Evolutionary conservation across 2,329 filamentous ascomycete genomes (phyloP).

Genomic region (Cercospora nicotianae): DNA sequence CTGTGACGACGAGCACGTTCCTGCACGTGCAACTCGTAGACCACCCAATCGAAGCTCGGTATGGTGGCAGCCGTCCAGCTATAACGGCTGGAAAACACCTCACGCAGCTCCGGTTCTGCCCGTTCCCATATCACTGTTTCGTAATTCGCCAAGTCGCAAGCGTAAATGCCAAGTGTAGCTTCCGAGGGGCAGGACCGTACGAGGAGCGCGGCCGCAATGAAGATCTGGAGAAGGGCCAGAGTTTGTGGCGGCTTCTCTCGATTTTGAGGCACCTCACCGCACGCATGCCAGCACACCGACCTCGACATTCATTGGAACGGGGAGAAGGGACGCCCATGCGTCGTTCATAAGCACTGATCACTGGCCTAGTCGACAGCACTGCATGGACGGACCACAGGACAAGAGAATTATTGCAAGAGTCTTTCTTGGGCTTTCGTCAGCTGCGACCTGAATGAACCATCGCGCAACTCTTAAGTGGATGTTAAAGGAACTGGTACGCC

Average conservation of each 20-base stretch:
- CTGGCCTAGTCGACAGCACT: not conserved
- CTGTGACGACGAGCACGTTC: not conserved
- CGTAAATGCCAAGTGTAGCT: conserved; percentile 2
- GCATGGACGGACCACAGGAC: not conserved
- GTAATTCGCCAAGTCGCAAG: conserved; percentile 10
- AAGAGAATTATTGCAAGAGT: not conserved
- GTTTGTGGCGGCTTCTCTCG: not conserved
- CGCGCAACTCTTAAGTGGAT: not conserved
- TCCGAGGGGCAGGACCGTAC: not conserved
- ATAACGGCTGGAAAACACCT: not conserved
- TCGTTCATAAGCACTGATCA: not conserved
- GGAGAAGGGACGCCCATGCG: not conserved
- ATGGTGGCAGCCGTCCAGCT: not conserved
- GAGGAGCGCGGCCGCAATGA: not conserved
- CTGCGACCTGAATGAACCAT: not conserved
- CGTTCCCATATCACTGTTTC: conserved; percentile 1
- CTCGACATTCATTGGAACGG: not conserved
- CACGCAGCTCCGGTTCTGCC: conserved; percentile 2
- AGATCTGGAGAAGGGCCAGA: conserved; percentile 2
- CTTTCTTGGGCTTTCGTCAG: not conserved
- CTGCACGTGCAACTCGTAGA: not conserved
- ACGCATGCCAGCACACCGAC: not conserved
- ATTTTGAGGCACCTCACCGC: not conserved
- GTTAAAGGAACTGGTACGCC: not conserved
- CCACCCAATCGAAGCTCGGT: not conserved